phyloP scores from a whole-genome alignment of 345 rosid genomes.

The Camelina laxa region DNA sequence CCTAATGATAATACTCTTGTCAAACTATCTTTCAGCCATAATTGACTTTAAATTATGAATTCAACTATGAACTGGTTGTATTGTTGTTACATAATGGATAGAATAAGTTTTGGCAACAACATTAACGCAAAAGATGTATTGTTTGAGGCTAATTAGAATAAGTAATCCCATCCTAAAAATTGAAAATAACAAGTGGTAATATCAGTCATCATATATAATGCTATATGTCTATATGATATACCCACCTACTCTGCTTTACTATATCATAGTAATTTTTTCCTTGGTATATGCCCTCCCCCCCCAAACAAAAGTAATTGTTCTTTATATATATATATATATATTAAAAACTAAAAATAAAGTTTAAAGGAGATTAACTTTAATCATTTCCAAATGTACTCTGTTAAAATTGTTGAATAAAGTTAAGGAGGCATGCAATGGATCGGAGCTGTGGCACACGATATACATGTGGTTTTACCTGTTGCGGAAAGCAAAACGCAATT shows the following conservation, averaged over 20 bases:
- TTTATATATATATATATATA: not conserved
- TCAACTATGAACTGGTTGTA: not conserved
- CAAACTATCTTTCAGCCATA: not conserved
- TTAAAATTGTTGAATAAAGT: not conserved
- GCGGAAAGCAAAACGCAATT: not conserved
- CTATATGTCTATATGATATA: not conserved
- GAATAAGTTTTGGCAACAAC: too few relatives aligned
- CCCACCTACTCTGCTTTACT: not conserved
- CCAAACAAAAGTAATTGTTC: not conserved
- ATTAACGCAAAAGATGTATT: not conserved
- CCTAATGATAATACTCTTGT: not conserved
- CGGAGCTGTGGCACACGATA: not conserved
- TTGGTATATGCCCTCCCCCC: too few relatives aligned
- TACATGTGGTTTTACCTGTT: not conserved
- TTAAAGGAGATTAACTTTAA: not conserved
- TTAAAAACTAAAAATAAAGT: not conserved
- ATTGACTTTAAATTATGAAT: not conserved
- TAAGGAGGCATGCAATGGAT: not conserved
- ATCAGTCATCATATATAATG: not conserved
- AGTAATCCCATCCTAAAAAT: not conserved
- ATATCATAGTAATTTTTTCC: not conserved
- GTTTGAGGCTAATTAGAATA: not conserved
- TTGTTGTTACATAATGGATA: not conserved
- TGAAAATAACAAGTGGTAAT: not conserved
- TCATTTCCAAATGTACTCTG: not conserved